phyloP scores from a whole-genome alignment of 805 yeast species.

The Ogataea nakhonphanomensis region DNA sequence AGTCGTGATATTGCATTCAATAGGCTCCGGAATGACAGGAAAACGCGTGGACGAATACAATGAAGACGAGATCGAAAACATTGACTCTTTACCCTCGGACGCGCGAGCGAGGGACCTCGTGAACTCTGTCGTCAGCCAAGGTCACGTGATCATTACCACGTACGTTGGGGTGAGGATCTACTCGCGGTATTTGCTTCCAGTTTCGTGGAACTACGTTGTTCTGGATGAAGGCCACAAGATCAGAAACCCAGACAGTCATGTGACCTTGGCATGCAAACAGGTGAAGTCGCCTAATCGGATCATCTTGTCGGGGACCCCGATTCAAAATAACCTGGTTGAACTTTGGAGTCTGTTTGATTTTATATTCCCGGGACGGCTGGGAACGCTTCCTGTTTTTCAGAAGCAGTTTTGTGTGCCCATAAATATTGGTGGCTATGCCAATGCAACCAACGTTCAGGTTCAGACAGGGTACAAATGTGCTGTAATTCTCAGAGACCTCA shows the following conservation, averaged over 20 bases:
- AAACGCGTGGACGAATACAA: constrained; percentile 34
- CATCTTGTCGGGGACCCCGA: constrained; percentile 93
- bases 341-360: constrained; percentile 95
- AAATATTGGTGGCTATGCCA: constrained; percentile 96
- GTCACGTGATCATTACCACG: constrained; percentile 87
- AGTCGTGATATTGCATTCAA: constrained; percentile 82
- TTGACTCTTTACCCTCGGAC: constrained; percentile 32
- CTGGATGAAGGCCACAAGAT: constrained; percentile 97
- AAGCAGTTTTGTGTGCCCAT: constrained; percentile 90
- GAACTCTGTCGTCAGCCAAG: constrained; percentile 56
- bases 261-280: constrained; percentile 81
- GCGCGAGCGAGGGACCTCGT: constrained; percentile 41
- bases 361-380: constrained; percentile 89
- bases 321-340: constrained; percentile 88
- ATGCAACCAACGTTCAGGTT: constrained; percentile 92
- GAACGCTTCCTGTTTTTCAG: constrained; percentile 93
- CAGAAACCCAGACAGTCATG: constrained; percentile 88
- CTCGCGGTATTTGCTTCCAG: constrained; percentile 60
- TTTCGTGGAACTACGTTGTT: constrained; percentile 85
- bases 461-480: constrained; percentile 97
- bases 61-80: constrained; percentile 43
- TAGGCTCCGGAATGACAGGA: constrained; percentile 77
- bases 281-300: constrained; percentile 80
- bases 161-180: constrained; percentile 56
- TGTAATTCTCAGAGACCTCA: constrained; percentile 78